Conservation (phyloP, 331 rosid species). For the Cucumis variabilis region DNA sequence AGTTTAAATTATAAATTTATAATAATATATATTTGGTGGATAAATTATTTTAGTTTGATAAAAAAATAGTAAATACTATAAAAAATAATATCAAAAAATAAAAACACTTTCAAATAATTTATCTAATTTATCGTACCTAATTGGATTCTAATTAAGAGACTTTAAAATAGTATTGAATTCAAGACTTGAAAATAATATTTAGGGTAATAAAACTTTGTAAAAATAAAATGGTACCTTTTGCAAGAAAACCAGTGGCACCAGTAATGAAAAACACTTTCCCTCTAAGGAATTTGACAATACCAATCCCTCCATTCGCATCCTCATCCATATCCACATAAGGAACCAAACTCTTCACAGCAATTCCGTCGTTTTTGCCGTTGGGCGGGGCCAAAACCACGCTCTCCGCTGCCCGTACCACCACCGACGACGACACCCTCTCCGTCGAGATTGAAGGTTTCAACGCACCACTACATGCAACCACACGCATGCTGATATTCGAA, state of each 20-base stretch:
- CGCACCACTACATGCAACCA: constrained; percentile 54
- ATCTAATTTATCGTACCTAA: no score
- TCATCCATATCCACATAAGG: constrained; percentile 70
- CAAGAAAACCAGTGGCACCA: constrained; percentile 96
- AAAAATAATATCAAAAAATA: no score
- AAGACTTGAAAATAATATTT: no score
- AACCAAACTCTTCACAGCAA: constrained; percentile 66
- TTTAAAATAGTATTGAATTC: no score
- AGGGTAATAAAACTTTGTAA: no score
- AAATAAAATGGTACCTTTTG: constrained; percentile 58
- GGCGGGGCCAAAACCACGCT: constrained; percentile 59
- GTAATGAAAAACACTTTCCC: constrained; percentile 84
- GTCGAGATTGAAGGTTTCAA: constrained; percentile 39
- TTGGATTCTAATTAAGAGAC: no score
- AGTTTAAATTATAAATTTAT: no score
- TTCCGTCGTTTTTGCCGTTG: constrained; percentile 48
- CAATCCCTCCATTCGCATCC: constrained; percentile 63
- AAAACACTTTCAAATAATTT: no score
- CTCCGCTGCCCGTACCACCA: constrained; percentile 44
- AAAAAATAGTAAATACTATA: no score
- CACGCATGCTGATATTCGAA: constrained; percentile 43
- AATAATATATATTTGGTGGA: no score
- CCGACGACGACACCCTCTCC: constrained; percentile 26
- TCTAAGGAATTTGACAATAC: constrained; percentile 76
- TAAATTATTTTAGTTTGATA: no score